Evolutionary conservation across 306 rosid genomes (phyloP).

Genomic region (Carpinus viminea): DNA sequence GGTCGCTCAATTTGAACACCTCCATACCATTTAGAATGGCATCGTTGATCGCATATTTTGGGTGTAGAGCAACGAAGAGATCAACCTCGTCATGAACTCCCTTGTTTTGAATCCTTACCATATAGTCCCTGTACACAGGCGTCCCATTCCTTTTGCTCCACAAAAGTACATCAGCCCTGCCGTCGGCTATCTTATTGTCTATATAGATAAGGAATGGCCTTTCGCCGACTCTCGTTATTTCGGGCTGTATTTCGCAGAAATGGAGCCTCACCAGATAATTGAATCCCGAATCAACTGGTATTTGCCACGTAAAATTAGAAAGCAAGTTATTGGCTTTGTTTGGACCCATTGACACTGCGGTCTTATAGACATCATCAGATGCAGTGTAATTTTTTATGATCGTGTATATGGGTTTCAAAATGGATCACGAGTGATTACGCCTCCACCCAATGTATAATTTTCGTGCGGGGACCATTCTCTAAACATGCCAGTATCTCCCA

Average conservation of each 20-base stretch:
- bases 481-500: slow-evolving; percentile 37
- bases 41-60: neutral
- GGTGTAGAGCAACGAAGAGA: neutral
- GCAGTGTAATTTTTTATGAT: slow-evolving; percentile 31
- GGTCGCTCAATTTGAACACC: slow-evolving; percentile 26
- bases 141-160: rapidly evolving
- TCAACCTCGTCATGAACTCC: no score
- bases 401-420: neutral
- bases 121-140: neutral
- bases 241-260: neutral
- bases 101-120: neutral
- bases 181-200: neutral
- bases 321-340: neutral
- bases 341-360: neutral
- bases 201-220: neutral
- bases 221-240: rapidly evolving
- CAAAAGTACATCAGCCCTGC: neutral
- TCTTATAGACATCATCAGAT: slow-evolving; percentile 27
- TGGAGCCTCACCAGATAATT: slow-evolving; percentile 46
- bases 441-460: neutral
- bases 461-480: slow-evolving; percentile 25
- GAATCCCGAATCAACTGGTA: slow-evolving; percentile 46
- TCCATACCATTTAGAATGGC: slow-evolving; percentile 33
- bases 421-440: no score
- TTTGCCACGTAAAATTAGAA: slow-evolving; percentile 38